Evolutionary conservation across 305 asterid genomes (phyloP).

Genomic region (Solanum hybrid): DNA sequence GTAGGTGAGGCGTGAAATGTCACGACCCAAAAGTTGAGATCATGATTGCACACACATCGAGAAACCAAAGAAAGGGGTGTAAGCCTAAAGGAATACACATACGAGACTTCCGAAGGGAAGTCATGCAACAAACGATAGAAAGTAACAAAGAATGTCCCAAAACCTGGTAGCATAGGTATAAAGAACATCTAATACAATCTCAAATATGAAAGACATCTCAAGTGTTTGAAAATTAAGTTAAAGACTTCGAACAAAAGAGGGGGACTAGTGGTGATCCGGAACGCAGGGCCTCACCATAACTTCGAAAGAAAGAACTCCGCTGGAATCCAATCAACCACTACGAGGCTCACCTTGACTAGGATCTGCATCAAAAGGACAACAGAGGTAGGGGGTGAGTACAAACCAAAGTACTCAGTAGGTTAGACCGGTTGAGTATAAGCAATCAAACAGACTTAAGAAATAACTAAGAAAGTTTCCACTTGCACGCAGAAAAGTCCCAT

Average conservation of each 20-base stretch:
- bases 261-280: not conserved
- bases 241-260: not conserved
- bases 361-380: not conserved
- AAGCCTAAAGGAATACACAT: not conserved
- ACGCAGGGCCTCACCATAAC: not conserved
- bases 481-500: not conserved
- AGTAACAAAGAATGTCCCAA: not conserved
- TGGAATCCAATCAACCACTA: not conserved
- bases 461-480: not conserved
- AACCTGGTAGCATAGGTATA: not conserved
- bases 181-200: not conserved
- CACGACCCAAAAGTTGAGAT: not conserved
- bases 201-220: not conserved
- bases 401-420: not conserved
- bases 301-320: not conserved
- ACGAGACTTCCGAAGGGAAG: not conserved
- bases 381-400: not conserved
- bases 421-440: not conserved
- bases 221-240: not conserved
- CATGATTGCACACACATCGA: not conserved
- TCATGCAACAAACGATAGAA: not conserved
- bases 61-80: not conserved
- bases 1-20: not conserved
- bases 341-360: not conserved
- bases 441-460: not conserved